Conservation (phyloP, 768 basidiomycete species). For the Leccinum disarticulatum region DNA sequence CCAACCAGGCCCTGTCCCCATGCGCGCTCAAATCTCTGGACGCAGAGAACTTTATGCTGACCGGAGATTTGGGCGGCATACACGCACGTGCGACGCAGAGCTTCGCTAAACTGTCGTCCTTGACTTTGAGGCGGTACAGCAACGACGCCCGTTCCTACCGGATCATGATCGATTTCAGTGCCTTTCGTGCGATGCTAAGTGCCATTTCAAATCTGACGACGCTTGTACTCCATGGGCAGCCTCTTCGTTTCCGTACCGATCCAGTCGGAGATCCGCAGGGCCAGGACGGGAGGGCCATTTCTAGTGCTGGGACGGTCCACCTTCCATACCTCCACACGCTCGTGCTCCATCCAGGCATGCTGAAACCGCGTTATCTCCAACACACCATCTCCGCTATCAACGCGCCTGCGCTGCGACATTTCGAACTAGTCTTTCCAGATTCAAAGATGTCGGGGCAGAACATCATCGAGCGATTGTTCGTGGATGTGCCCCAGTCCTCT, state of each 20-base stretch:
- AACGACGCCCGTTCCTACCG: constrained; percentile 28
- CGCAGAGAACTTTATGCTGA: constrained; percentile 28
- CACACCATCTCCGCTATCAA: constrained; percentile 29
- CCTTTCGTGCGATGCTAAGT: constrained; percentile 26
- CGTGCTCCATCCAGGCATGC: constrained; percentile 29
- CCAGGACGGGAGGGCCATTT: constrained; percentile 1
- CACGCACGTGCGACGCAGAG: constrained; percentile 13
- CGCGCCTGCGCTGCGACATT: constrained; percentile 31
- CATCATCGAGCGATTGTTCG: constrained; percentile 25
- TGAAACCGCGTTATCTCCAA: constrained; percentile 34
- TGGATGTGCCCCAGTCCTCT: constrained; percentile 3
- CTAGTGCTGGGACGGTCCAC: constrained; percentile 9
- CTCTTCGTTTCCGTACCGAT: constrained; percentile 25
- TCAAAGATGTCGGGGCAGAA: constrained; percentile 29
- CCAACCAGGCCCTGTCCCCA: neutral
- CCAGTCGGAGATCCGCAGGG: constrained; percentile 9
- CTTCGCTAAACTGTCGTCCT: constrained; percentile 24
- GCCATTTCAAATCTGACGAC: constrained; percentile 25
- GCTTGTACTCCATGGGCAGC: constrained; percentile 30
- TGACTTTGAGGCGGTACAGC: constrained; percentile 30
- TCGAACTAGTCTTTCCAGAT: constrained; percentile 34
- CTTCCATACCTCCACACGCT: constrained; percentile 31
- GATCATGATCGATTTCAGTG: constrained; percentile 29
- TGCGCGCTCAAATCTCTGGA: constrained; percentile 29
- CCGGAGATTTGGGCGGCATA: constrained; percentile 20